These are phyloP conservation scores for Pouteria glomerata DNA, from an alignment of 148 eudicot genomes.

Conservation along the genomic window DNA sequence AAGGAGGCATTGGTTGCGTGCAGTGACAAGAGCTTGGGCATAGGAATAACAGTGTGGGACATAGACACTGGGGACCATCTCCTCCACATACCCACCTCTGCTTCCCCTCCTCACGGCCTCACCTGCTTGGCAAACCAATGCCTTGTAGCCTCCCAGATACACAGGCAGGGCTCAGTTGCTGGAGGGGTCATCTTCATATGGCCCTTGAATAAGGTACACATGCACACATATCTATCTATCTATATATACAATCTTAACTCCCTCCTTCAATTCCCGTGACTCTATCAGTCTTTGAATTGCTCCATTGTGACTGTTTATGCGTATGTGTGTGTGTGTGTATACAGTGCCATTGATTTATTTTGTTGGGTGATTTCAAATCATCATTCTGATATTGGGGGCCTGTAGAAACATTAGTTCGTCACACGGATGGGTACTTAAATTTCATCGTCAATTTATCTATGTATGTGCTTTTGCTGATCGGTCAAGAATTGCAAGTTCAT, in stretches of 20 bases:
- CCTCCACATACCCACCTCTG: constrained; percentile 18
- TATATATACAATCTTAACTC: too few relatives aligned
- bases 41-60: constrained; percentile 19
- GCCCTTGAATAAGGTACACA: constrained; percentile 21
- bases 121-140: constrained; percentile 15
- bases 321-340: not conserved
- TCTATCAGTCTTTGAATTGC: too few relatives aligned
- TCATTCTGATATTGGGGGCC: not conserved
- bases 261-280: too few relatives aligned
- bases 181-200: constrained; percentile 23
- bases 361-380: not conserved
- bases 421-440: not conserved
- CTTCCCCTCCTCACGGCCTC: constrained; percentile 16
- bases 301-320: too few relatives aligned
- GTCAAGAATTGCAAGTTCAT: not conserved
- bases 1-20: constrained; percentile 20
- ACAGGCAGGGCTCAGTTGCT: constrained; percentile 15
- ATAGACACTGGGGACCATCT: constrained; percentile 17
- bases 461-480: not conserved
- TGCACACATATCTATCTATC: too few relatives aligned
- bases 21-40: constrained; percentile 20
- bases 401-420: not conserved
- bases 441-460: not conserved
- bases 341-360: not conserved
- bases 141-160: constrained; percentile 24